These are phyloP conservation scores for Funneliformis caledonium DNA, from an alignment of 371 early-diverging fungal genomes.

Conservation along the genomic window DNA sequence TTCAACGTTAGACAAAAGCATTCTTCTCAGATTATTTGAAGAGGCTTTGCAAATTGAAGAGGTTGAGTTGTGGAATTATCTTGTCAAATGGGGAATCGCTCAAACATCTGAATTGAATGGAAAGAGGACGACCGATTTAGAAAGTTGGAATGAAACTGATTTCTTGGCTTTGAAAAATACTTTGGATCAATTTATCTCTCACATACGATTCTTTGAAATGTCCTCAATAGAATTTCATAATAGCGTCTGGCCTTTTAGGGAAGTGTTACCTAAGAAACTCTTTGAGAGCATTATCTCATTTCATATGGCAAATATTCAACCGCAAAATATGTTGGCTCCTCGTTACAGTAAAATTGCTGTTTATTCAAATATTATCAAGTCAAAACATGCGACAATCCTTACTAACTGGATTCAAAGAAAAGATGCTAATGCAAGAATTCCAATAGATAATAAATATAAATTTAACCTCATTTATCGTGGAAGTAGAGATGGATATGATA, in stretches of 20 bases:
- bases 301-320: neutral
- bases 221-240: neutral
- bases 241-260: neutral
- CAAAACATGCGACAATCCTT: neutral
- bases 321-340: neutral
- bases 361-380: neutral
- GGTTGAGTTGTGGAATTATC: slow-evolving; percentile 1
- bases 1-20: slow-evolving; percentile 1
- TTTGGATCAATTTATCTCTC: neutral
- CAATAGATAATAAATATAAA: neutral
- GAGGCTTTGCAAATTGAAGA: neutral
- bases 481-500: slow-evolving; percentile 19
- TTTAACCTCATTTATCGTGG: slow-evolving; percentile 20
- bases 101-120: neutral
- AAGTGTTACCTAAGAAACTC: neutral
- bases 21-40: slow-evolving; percentile 5
- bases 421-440: neutral
- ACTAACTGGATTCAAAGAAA: neutral
- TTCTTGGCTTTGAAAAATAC: neutral
- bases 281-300: neutral
- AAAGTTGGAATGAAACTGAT: neutral
- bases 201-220: neutral
- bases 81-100: slow-evolving; percentile 7
- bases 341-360: neutral
- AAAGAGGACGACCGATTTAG: neutral